These are phyloP conservation scores for Spencermartinsiella ligniputridi DNA, from an alignment of 1,139 yeast species.

Conservation along the genomic window DNA sequence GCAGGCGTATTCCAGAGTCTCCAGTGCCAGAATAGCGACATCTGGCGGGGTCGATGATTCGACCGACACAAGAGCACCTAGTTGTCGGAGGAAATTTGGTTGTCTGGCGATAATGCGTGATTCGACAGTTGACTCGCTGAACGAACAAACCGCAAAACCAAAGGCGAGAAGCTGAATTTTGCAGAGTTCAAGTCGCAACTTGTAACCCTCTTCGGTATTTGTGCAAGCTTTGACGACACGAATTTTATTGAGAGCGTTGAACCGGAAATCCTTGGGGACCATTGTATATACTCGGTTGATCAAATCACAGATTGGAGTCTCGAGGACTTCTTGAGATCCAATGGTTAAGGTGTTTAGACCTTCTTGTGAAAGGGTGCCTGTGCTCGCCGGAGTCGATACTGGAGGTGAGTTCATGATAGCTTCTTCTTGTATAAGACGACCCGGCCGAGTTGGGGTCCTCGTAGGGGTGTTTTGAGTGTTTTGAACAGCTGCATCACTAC, in stretches of 20 bases:
- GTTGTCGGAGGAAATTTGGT: slow-evolving; percentile 66
- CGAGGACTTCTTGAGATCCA: slow-evolving; percentile 26
- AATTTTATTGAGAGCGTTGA: slow-evolving; percentile 58
- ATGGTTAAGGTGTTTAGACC: slow-evolving; percentile 26
- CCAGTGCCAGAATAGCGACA: slow-evolving; percentile 57
- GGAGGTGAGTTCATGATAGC: neutral
- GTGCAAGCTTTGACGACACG: slow-evolving; percentile 70
- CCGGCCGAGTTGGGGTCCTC: slow-evolving; percentile 1
- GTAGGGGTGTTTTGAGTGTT: neutral
- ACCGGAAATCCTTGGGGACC: slow-evolving; percentile 62
- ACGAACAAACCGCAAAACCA: slow-evolving; percentile 55
- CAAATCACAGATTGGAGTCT: slow-evolving; percentile 48
- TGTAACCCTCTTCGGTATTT: slow-evolving; percentile 49
- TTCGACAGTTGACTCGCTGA: slow-evolving; percentile 46
- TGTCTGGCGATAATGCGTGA: slow-evolving; percentile 67
- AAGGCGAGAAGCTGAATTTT: slow-evolving; percentile 64
- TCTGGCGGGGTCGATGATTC: slow-evolving; percentile 36
- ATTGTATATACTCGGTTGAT: slow-evolving; percentile 54
- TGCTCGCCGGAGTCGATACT: slow-evolving; percentile 1
- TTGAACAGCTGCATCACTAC: neutral
- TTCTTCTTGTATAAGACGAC: slow-evolving; percentile 7
- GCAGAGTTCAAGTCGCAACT: slow-evolving; percentile 55
- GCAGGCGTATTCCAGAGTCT: slow-evolving; percentile 68
- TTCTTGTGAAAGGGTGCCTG: slow-evolving; percentile 19
- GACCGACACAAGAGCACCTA: slow-evolving; percentile 66